Evolutionary conservation across 2,329 filamentous ascomycete species (phyloP).

Genomic region (Fusarium sp.): DNA sequence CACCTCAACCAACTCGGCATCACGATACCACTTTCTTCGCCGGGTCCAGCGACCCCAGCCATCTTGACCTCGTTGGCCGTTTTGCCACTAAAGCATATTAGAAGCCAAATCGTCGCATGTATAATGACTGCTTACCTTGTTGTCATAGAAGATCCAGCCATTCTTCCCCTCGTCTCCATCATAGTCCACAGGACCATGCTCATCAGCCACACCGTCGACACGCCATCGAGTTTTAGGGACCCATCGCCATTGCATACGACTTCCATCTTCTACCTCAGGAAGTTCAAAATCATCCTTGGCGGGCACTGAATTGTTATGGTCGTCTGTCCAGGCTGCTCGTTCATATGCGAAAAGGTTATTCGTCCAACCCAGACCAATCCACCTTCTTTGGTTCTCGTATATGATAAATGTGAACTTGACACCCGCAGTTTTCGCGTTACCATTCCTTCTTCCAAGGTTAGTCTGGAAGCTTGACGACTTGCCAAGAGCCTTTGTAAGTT

Average conservation of each 20-base stretch:
- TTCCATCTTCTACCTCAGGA: constrained; percentile 71
- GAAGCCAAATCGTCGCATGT: accelerated
- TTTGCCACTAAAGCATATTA: constrained; percentile 78
- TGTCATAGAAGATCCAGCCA: constrained; percentile 98
- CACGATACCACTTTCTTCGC: constrained; percentile 94
- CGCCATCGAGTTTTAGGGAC: constrained; percentile 87
- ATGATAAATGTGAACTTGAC: constrained; percentile 97
- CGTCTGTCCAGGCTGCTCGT: constrained; percentile 92
- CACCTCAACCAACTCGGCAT: constrained; percentile 92
- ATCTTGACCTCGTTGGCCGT: constrained; percentile 84
- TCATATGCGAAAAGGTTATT: constrained; percentile 92
- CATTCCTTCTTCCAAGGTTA: constrained; percentile 46
- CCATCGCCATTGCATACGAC: constrained; percentile 76
- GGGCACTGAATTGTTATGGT: constrained; percentile 86
- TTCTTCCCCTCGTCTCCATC: constrained; percentile 72
- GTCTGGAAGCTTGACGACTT: constrained; percentile 45
- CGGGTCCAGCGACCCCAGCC: constrained; percentile 96
- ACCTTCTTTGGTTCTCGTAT: constrained; percentile 95
- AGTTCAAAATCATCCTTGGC: constrained; percentile 77
- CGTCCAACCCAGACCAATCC: constrained; percentile 96
- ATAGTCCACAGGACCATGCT: constrained; percentile 59
- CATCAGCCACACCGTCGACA: constrained; percentile 79
- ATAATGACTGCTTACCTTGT: constrained; percentile 73
- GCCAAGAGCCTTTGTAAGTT: constrained; percentile 60
- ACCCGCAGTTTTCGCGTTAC: constrained; percentile 73